Evolutionary conservation across 2,329 filamentous ascomycete genomes (phyloP), one percentile per base, ranked within the genome.

Genomic region (Blastomyces silverae): DNA sequence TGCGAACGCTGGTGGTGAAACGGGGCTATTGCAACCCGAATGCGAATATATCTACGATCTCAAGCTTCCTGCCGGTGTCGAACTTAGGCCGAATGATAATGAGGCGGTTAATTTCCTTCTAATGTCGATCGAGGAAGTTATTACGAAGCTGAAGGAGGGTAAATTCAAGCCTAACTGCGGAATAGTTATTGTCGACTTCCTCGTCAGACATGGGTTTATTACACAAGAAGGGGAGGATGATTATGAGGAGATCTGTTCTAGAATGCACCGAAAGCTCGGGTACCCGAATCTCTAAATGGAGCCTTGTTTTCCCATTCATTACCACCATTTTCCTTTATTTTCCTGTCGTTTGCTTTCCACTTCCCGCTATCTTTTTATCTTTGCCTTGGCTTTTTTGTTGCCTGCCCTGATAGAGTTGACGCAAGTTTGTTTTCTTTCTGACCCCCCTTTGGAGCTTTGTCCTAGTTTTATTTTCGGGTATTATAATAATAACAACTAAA

Each of bases 151-250:
- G 72, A 83, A 82, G 20, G 79, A 81, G 62, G 91, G 90, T 17
- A 84, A 88, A 70, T 99, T 93, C 81, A 99, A 99, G 81, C 89
- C 92, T 1, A 97, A 97, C 75, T 97, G 92, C 76, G 89, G 90
- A 17, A 75, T 94, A 65, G 85, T 96, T 59, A 79, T 94, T 74
- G 78, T 97, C 57, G 92, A 97, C 75, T 99, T 97, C 79, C 90
- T 99, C 74, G 82, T 96, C 69, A 84, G 93, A 63, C 90, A 92
- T 76, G 89, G 90, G 0, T 85, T 96, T 67, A 73, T 97, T 73
- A 95, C 88, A 10, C 77, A 80, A 55, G 89, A 90, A 70, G 91
- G 92, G 73, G 92, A 97, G 79, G 83, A 84, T 61, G 80, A 93
- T 72, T 92, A 89, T 73, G 81, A 89, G 67, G 87, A 92, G 77